Evolutionary conservation across 2,329 filamentous ascomycete genomes (phyloP), one percentile per base, ranked within the genome.

Genomic region (Pseudogymnoascus sp.): DNA sequence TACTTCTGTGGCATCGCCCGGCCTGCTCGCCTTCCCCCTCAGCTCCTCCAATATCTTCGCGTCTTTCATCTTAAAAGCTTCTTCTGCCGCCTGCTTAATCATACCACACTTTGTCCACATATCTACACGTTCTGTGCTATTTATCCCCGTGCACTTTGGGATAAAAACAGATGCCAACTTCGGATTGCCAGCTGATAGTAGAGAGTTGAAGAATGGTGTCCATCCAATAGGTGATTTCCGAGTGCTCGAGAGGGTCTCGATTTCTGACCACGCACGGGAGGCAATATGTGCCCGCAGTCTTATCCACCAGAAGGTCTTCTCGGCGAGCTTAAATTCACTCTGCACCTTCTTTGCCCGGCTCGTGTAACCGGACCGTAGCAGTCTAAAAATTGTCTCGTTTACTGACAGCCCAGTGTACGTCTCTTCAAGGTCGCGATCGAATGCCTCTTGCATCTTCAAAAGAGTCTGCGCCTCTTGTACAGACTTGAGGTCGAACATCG

Each of bases 101-200:
- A 96, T 84, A 15, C 93, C 93, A 73, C 94, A 97, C 76, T 96
- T 96, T 69, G 96, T 86, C 82, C 92, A 99, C 93, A 99, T 97
- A 67, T 88, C 84, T 61, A 96, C 87, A 3, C 88, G 2, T 84
- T 81, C 0, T 83, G 78, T 47, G 86, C 81, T 54, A 95, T 73
- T 24, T 59, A 60, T 4, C 61, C 80, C 79, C 13, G 86, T 87
- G 77, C 92, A 97, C 74, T 97, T 97, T 2, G 90, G 86, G 59
- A 97, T 85, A 74, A 97, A 97, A 4, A 84, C 74, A 0, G 88
- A 84, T 1, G 94, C 94, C 13, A 96, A 80, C 64, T 92, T 88
- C 4, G 90, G 88, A 71, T 97, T 97, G 50, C 94, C 94, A 1
- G 94, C 94, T 54, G 88, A 86, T 0, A 97, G 79, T 29, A 90